Evolutionary conservation across 2,329 filamentous ascomycete genomes (phyloP).

Genomic region (Fulvia fulva): DNA sequence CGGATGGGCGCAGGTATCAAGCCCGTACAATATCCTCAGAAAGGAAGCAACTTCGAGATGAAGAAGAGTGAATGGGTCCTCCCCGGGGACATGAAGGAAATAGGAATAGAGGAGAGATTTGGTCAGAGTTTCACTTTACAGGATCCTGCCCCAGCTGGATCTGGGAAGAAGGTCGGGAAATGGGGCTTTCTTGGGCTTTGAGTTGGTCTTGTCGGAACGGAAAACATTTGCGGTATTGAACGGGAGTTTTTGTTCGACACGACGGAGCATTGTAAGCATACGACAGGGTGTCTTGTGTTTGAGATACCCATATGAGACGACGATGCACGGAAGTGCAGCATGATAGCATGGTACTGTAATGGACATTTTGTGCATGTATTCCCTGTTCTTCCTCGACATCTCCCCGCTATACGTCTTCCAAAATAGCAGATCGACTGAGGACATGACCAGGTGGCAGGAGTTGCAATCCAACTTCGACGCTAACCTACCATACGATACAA

Average conservation of each 20-base stretch:
- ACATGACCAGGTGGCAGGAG: too few relatives aligned
- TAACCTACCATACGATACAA: too few relatives aligned
- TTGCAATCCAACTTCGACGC: too few relatives aligned
- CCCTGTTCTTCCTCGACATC: too few relatives aligned
- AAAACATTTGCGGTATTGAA: not conserved
- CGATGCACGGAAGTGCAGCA: too few relatives aligned
- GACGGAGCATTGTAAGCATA: not conserved
- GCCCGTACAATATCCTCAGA: constrained; percentile 19
- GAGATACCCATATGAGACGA: not conserved
- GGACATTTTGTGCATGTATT: too few relatives aligned
- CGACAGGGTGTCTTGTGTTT: not conserved
- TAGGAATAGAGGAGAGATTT: constrained; percentile 23
- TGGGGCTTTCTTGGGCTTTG: constrained; percentile 6
- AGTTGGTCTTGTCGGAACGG: not conserved
- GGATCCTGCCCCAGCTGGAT: constrained; percentile 8
- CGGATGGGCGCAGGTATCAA: constrained; percentile 32
- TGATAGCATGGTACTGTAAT: too few relatives aligned
- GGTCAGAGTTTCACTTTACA: constrained; percentile 16
- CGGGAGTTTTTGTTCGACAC: not conserved
- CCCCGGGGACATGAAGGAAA: constrained; percentile 19
- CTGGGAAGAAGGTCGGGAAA: not conserved
- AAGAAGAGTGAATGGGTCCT: constrained; percentile 20
- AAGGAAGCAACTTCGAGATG: constrained; percentile 19
- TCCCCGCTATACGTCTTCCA: too few relatives aligned
- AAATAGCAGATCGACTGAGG: too few relatives aligned